Evolutionary conservation across 108 stramenopile species (phyloP).

Genomic region (Aurantiochytrium sp.): DNA sequence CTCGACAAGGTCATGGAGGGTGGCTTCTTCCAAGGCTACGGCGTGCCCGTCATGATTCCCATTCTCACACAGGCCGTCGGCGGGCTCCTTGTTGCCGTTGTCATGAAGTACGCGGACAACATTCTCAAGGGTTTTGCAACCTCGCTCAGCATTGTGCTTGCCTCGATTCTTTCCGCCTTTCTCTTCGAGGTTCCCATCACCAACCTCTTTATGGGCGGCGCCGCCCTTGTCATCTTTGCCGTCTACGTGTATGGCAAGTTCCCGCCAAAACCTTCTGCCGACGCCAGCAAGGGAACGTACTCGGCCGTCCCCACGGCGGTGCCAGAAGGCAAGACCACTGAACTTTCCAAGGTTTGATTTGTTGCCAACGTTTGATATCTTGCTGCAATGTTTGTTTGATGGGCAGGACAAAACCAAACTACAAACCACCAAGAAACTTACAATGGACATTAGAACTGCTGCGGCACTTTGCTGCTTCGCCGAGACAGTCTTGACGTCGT

Average conservation of each 20-base stretch:
- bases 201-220: constrained; percentile 32
- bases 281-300: neutral
- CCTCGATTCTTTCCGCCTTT: constrained; percentile 71
- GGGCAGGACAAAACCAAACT: too few relatives aligned
- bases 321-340: neutral
- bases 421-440: too few relatives aligned
- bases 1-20: neutral
- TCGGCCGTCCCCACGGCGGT: neutral
- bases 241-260: constrained; percentile 33
- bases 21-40: constrained; percentile 39
- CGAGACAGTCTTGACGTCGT: too few relatives aligned
- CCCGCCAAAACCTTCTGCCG: neutral
- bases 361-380: too few relatives aligned
- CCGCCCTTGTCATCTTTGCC: constrained; percentile 24
- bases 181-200: constrained; percentile 70
- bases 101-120: constrained; percentile 94
- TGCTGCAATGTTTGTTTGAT: too few relatives aligned
- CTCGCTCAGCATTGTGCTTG: constrained; percentile 80
- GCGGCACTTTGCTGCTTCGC: too few relatives aligned
- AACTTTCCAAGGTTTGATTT: neutral
- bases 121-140: constrained; percentile 91
- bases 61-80: constrained; percentile 85
- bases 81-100: constrained; percentile 88
- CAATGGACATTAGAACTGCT: too few relatives aligned
- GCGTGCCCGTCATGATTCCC: neutral